Evolutionary conservation across 768 basidiomycete genomes (phyloP).

Genomic region (Collybiopsis confluens): DNA sequence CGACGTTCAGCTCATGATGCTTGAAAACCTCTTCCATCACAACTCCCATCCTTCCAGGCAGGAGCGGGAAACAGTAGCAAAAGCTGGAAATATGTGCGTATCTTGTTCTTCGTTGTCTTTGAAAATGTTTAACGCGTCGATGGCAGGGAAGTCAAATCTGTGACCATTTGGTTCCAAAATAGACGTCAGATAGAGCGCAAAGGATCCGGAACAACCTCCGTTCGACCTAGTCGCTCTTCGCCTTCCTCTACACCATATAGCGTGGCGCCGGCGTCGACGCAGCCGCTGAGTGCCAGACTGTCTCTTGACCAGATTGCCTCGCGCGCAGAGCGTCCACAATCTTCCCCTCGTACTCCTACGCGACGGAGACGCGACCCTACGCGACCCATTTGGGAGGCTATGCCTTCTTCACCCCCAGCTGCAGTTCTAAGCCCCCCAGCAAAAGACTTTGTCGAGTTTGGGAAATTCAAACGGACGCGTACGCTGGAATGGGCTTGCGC

Average conservation of each 20-base stretch:
- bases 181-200: constrained; percentile 57
- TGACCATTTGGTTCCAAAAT: constrained; percentile 85
- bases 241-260: neutral
- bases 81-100: constrained; percentile 60
- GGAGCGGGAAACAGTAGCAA: constrained; percentile 62
- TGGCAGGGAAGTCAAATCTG: constrained; percentile 59
- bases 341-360: constrained; percentile 10
- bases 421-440: constrained; percentile 48
- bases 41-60: constrained; percentile 74
- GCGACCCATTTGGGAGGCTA: constrained; percentile 46
- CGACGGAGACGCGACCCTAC: constrained; percentile 19
- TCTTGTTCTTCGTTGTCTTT: constrained; percentile 8
- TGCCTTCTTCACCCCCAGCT: constrained; percentile 61
- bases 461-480: constrained; percentile 40
- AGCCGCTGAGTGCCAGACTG: constrained; percentile 5
- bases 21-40: constrained; percentile 70
- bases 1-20: constrained; percentile 62
- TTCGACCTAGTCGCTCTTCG: constrained; percentile 11
- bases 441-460: constrained; percentile 44
- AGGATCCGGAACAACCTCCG: constrained; percentile 14
- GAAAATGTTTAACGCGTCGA: constrained; percentile 4
- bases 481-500: constrained; percentile 79
- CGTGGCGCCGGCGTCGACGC: neutral
- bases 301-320: constrained; percentile 61
- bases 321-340: constrained; percentile 38